Percentiles rank a stretch among this genome's conserved stretches.
Evolutionary conservation across 2,329 filamentous ascomycete genomes (phyloP).

Genomic region (Phialophora expanda): DNA sequence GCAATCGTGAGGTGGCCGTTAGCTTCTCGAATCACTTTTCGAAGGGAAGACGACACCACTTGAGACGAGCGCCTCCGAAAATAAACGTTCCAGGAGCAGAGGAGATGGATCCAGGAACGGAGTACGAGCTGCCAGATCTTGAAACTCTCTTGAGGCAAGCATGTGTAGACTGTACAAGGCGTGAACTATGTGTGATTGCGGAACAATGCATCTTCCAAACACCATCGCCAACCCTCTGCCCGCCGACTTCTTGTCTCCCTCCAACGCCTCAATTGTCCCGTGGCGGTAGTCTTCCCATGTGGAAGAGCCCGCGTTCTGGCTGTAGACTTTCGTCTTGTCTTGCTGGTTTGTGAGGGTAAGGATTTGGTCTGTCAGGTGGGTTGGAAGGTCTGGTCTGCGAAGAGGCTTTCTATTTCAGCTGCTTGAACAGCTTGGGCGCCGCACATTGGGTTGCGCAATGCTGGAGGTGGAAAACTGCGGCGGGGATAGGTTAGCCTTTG

Average conservation of each 20-base stretch:
- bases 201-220: background rate
- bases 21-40: background rate
- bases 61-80: background rate
- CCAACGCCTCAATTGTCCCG: background rate
- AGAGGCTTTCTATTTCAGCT: conserved; percentile 75
- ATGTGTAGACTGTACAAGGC: conserved; percentile 19
- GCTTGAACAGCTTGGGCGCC: conserved; percentile 91
- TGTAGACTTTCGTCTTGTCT: background rate
- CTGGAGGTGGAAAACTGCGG: conserved; percentile 92
- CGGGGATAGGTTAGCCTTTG: background rate
- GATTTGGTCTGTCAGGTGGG: background rate
- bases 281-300: background rate
- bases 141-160: background rate
- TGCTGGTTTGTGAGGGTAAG: background rate
- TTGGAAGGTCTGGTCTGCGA: background rate
- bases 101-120: background rate
- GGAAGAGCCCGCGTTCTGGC: background rate
- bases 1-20: background rate
- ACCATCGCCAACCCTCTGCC: background rate
- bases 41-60: background rate
- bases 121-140: background rate
- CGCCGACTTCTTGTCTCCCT: background rate
- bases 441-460: conserved; percentile 94
- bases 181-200: conserved; percentile 8
- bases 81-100: background rate